phyloP scores from a whole-genome alignment of 2,329 filamentous ascomycete genomes.

The Penicillium sp. region DNA sequence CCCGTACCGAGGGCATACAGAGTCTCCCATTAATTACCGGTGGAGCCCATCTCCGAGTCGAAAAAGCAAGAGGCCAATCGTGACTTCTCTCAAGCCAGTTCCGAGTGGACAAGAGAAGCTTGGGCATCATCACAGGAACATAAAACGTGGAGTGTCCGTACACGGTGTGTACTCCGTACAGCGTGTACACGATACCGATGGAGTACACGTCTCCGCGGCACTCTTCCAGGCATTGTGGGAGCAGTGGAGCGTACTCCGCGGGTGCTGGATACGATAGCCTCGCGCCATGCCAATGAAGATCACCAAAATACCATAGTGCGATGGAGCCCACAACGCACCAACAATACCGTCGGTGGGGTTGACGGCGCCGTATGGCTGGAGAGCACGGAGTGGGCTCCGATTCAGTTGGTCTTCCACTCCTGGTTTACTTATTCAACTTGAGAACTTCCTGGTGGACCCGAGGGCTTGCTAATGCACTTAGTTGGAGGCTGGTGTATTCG shows the following conservation, averaged over 20 bases:
- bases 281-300: not conserved
- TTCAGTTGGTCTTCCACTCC: not conserved
- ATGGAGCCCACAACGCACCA: slow-evolving; percentile 15
- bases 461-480: slow-evolving; percentile 1
- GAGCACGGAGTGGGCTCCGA: not conserved
- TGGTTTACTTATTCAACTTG: not conserved
- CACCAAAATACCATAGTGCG: slow-evolving; percentile 14
- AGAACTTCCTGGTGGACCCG: not conserved
- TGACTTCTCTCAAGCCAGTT: not conserved
- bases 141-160: slow-evolving; percentile 4
- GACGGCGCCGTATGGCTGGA: not conserved
- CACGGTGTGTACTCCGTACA: slow-evolving; percentile 8
- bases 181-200: not conserved
- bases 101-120: slow-evolving; percentile 7
- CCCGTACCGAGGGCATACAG: slow-evolving; percentile 20
- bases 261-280: not conserved
- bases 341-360: slow-evolving; percentile 15
- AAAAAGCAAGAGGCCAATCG: slow-evolving; percentile 2
- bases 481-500: slow-evolving; percentile 15
- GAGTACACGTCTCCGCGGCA: not conserved
- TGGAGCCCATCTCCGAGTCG: not conserved
- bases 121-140: slow-evolving; percentile 15
- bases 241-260: slow-evolving; percentile 4
- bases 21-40: slow-evolving; percentile 7
- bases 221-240: not conserved